Evolutionary conservation across 2,329 filamentous ascomycete species (phyloP).

Genomic region (Xylaria polymorpha): DNA sequence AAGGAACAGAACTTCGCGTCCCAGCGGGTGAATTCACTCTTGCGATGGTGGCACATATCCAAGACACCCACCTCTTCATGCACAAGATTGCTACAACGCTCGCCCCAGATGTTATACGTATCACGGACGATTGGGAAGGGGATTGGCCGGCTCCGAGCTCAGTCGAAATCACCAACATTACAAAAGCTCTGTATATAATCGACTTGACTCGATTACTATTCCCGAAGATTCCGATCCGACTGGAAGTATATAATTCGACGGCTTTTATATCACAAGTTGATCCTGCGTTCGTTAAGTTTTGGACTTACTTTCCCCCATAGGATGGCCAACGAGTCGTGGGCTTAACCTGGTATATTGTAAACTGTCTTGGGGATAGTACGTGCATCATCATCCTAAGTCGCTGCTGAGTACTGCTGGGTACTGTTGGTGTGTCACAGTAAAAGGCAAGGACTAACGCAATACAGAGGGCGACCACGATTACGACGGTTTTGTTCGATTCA

Average conservation of each 20-base stretch:
- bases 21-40: not conserved
- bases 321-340: not conserved
- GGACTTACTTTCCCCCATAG: not conserved
- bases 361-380: too few relatives aligned
- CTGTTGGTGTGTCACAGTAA: too few relatives aligned
- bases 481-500: not conserved
- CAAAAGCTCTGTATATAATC: not conserved
- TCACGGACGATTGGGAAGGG: not conserved
- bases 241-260: not conserved
- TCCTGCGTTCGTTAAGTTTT: not conserved
- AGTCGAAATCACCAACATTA: not conserved
- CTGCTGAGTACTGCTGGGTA: too few relatives aligned
- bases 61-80: not conserved
- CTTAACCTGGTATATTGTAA: too few relatives aligned
- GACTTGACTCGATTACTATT: not conserved
- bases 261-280: not conserved
- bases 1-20: not conserved
- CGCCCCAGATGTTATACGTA: not conserved
- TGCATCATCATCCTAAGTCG: too few relatives aligned
- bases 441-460: too few relatives aligned
- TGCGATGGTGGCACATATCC: constrained; percentile 1
- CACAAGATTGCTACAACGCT: not conserved
- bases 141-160: not conserved
- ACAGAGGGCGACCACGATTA: too few relatives aligned
- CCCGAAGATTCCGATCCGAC: not conserved